Percentiles rank a stretch among this genome's conserved stretches.
Evolutionary conservation across 495 filamentous ascomycete species (phyloP).

Genomic region (Hypomontagnella monticulosa): DNA sequence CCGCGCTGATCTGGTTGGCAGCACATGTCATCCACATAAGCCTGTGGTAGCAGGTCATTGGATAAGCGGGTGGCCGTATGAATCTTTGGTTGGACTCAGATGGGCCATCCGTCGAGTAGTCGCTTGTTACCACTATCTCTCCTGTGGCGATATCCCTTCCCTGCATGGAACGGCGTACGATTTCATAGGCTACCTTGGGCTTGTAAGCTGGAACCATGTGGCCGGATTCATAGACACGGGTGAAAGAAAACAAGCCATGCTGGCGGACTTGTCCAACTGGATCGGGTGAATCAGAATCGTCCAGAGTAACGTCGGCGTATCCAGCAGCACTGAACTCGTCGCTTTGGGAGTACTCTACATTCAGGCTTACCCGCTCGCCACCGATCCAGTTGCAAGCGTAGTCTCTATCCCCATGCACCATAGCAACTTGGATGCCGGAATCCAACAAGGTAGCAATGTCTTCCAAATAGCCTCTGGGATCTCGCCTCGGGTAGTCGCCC

Average conservation of each 20-base stretch:
- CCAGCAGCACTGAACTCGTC: conserved; percentile 59
- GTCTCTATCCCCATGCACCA: conserved; percentile 70
- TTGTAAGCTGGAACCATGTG: conserved; percentile 66
- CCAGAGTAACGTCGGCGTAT: conserved; percentile 60
- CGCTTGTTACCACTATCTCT: conserved; percentile 35
- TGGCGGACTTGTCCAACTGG: conserved; percentile 65
- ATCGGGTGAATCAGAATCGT: conserved; percentile 54
- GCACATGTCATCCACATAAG: conserved; percentile 32
- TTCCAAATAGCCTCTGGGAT: conserved; percentile 52
- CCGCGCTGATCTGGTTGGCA: conserved; percentile 32
- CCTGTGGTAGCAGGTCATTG: conserved; percentile 31
- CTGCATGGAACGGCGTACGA: conserved; percentile 57
- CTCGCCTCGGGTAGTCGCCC: conserved; percentile 60
- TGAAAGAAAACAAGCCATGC: conserved; percentile 67
- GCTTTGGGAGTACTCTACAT: conserved; percentile 41
- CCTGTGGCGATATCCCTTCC: conserved; percentile 68
- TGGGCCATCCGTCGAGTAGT: conserved; percentile 23
- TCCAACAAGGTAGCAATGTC: conserved; percentile 61
- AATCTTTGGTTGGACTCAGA: conserved; percentile 15
- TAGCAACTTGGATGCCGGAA: conserved; percentile 68
- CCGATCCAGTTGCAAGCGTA: conserved; percentile 73
- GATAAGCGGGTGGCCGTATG: conserved; percentile 9
- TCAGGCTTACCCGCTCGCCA: conserved; percentile 63
- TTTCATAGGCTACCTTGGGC: conserved; percentile 57
- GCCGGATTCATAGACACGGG: conserved; percentile 67